Conservation (phyloP, 306 rosid genomes). For the Corylus heterophylla region DNA sequence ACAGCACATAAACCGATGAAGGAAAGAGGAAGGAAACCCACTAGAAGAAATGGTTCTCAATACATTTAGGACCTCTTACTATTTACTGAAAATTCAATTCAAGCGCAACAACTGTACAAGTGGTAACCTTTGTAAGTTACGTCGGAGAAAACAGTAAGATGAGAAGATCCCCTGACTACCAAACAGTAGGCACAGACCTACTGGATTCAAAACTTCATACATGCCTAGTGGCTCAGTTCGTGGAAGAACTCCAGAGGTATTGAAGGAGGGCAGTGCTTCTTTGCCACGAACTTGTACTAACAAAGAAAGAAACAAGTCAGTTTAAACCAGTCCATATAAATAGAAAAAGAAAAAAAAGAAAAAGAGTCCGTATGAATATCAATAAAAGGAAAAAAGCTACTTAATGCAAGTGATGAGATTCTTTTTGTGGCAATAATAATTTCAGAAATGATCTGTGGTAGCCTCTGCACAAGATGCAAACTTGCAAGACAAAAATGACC, state of each 20-base stretch:
- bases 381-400: neutral
- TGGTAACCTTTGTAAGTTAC: neutral
- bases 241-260: constrained; percentile 51
- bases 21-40: neutral
- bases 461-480: neutral
- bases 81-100: neutral
- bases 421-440: neutral
- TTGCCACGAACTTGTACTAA: constrained; percentile 71
- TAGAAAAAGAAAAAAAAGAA: neutral
- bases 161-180: neutral
- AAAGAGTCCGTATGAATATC: too few species aligned
- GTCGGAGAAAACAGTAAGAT: neutral
- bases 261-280: constrained; percentile 54
- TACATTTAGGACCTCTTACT: too few species aligned
- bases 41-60: neutral
- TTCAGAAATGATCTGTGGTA: neutral
- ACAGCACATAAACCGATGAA: neutral
- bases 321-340: neutral
- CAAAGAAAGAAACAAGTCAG: constrained; percentile 17
- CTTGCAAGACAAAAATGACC: neutral
- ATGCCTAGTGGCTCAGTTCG: constrained; percentile 28
- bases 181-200: neutral
- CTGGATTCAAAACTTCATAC: neutral
- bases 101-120: neutral
- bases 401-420: neutral